Evolutionary conservation across 352 stramenopile genomes (phyloP), one percentile per base, ranked within the genome.

Genomic region (Pythium plurisporium): DNA sequence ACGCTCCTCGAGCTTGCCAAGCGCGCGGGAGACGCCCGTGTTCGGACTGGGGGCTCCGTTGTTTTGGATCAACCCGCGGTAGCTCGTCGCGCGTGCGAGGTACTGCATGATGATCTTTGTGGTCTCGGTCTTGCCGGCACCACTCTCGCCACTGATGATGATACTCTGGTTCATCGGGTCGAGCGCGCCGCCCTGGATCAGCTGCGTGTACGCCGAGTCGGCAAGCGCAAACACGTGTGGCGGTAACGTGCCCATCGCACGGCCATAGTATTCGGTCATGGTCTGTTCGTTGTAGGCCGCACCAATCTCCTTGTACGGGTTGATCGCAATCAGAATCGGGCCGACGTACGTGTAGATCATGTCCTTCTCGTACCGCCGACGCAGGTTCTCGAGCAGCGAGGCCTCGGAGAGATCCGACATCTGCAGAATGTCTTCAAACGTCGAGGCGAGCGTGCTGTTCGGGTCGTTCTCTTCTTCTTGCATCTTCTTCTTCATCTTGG

Each of bases 331-430:
- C 45, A 97, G 53, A 55, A 97, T 96, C 27, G 82, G 76, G 0
- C 89, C 89, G 12, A 97, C 89, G 62, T 94, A 96, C 56, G 94
- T 98, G 75, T 98, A 98, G 62, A 98, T 98, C 48, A 87, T 58
- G 64, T 97, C 85, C 46, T 94, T 79, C 50, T 96, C 86, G 76
- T 97, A 98, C n/a, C 92, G 87, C 36, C 74, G 72, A 23, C 86
- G 76, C 52, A 98, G 64, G 48, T 95, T 96, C 5, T 86, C 78
- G 42, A 97, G 74, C 65, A 98, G 78, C 47, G 88, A 95, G 25
- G 79, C 69, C 69, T 97, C 89, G 42, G 83, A 96, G 48, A 96
- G 67, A 55, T 95, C 87, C 45, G 79, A 90, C 82, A 96, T 93
- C 56, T 94, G 84, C 65, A 96, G 47, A 60, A 96, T 91, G 73